These are phyloP conservation scores for Bipolaris cookei DNA, from an alignment of 2,329 filamentous ascomycete genomes.

Conservation along the genomic window DNA sequence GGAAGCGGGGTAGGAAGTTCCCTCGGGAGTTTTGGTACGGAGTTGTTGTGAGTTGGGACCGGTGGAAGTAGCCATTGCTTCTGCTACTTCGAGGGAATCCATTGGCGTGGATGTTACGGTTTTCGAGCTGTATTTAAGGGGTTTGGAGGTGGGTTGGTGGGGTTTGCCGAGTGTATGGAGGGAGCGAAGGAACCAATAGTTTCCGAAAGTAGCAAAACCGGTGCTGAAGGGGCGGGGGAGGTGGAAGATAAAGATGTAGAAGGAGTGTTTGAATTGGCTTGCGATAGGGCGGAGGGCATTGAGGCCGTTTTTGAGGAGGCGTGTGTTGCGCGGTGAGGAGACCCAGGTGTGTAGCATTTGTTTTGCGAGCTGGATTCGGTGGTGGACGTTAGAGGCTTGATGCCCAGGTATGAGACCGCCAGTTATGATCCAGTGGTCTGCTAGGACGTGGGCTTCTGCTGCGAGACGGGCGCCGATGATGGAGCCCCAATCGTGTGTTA, in stretches of 20 bases:
- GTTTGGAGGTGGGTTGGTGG: constrained; percentile 13
- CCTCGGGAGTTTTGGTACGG: constrained; percentile 19
- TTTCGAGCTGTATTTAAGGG: constrained; percentile 3
- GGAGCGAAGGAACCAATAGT: constrained; percentile 56
- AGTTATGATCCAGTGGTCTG: constrained; percentile 62
- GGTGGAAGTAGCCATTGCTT: constrained; percentile 58
- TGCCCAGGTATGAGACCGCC: constrained; percentile 58
- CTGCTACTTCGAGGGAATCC: constrained; percentile 44
- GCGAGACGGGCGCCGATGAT: constrained; percentile 61
- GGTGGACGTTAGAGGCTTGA: constrained; percentile 52
- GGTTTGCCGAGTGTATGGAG: constrained; percentile 50
- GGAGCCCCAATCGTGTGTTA: constrained; percentile 63
- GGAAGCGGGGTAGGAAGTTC: constrained; percentile 49
- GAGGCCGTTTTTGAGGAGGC: constrained; percentile 54
- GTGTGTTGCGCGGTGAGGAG: constrained; percentile 53
- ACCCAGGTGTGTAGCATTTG: constrained; percentile 60
- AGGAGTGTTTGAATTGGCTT: constrained; percentile 57
- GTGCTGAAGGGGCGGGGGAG: constrained; percentile 55
- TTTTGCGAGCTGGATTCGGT: constrained; percentile 50
- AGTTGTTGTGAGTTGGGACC: constrained; percentile 58
- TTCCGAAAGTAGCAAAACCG: constrained; percentile 57
- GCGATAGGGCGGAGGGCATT: constrained; percentile 55
- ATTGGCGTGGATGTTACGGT: constrained; percentile 8
- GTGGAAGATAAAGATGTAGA: constrained; percentile 63
- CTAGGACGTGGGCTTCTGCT: constrained; percentile 62